Percentiles rank a stretch among this genome's conserved stretches.
These are phyloP conservation scores for Aspergillus carlsbadensis DNA, from an alignment of 495 filamentous ascomycete genomes.

Conservation along the genomic window DNA sequence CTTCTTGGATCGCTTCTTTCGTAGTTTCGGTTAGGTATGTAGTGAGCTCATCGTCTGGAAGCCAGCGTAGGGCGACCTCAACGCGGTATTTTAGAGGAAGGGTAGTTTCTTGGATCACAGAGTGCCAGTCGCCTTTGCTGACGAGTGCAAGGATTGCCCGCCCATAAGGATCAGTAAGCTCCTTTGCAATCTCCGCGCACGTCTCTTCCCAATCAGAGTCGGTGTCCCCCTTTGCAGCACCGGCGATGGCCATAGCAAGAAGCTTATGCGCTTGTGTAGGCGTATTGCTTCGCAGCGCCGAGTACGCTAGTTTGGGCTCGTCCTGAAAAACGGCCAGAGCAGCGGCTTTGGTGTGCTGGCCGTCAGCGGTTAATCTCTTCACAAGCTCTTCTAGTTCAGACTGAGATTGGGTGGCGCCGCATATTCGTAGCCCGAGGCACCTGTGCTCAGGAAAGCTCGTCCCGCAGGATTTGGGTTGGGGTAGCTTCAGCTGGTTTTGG, in stretches of 20 bases:
- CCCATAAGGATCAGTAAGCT: slow-evolving; percentile 78
- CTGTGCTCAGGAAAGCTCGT: slow-evolving; percentile 73
- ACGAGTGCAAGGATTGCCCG: slow-evolving; percentile 92
- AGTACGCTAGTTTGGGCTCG: slow-evolving; percentile 55
- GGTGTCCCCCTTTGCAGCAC: slow-evolving; percentile 51
- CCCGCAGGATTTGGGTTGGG: slow-evolving; percentile 47
- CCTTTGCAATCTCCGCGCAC: slow-evolving; percentile 60
- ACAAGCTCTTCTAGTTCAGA: slow-evolving; percentile 62
- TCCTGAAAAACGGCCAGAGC: slow-evolving; percentile 74
- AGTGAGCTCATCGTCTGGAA: slow-evolving; percentile 74
- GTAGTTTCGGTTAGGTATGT: slow-evolving; percentile 66
- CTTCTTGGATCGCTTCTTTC: slow-evolving; percentile 61
- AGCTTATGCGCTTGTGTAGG: slow-evolving; percentile 48
- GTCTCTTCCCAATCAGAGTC: slow-evolving; percentile 56
- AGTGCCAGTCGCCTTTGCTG: slow-evolving; percentile 81
- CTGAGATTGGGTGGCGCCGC: slow-evolving; percentile 65
- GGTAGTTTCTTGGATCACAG: slow-evolving; percentile 76
- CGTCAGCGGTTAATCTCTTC: slow-evolving; percentile 54
- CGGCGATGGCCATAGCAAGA: slow-evolving; percentile 55
- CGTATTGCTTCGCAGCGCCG: slow-evolving; percentile 43
- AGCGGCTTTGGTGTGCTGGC: slow-evolving; percentile 77
- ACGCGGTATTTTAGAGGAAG: slow-evolving; percentile 83
- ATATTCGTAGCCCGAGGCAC: slow-evolving; percentile 75
- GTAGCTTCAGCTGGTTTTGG: slow-evolving; percentile 40
- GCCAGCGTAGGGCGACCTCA: slow-evolving; percentile 80